Base-by-base conservation (phyloP, 768 basidiomycete species). In the Macrolepiota dolichaula region DNA sequence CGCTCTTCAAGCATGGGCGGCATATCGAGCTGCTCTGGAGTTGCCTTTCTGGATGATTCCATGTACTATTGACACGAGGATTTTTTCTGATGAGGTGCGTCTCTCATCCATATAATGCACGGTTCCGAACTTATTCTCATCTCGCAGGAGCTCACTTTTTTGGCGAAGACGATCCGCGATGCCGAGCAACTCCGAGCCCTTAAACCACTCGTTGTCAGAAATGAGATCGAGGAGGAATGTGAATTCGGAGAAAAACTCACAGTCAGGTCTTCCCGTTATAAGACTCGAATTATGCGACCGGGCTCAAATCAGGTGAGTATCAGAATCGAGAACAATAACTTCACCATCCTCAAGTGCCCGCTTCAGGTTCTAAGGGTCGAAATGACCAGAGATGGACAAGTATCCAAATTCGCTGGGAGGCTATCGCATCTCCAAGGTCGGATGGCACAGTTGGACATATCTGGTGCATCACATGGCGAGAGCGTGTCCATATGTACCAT, bases 1-100 rank as follows among this genome's bases (percentile, higher is more conserved):
- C 12, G 81, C 79, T 0, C 57, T 77, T 15, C 75, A 74, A 57
- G 80, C 83, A 7, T 84, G 81, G 82, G 73, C 71, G 1, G 77
- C 80, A 5, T 78, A 71, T 64, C 71, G 70, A 27, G 74, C 76
- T 10, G 72, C 72, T 13, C 47, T 50, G 7, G 11, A 22, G 49
- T 22, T 24, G 4, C 1, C 71, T 64, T 2, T 11, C 74, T 51
- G 11, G 24, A 6, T 22, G 3, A 24, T 12, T 7, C 42, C 7
- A n/a, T 44, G 29, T 32, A 32, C 9, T 27, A 72, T 78, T 44
- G 64, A 74, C 59, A 73, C 70, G 10, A 36, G 47, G 7, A 19
- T 51, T 0, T 53, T 81, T 1, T 25, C 66, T 19, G 61, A 61
- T 46, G 22, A 59, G 62, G 81, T 80, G 62, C 40, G 73, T 11